phyloP scores from a whole-genome alignment of 306 rosid genomes.

The Pyrus betulifolia region DNA sequence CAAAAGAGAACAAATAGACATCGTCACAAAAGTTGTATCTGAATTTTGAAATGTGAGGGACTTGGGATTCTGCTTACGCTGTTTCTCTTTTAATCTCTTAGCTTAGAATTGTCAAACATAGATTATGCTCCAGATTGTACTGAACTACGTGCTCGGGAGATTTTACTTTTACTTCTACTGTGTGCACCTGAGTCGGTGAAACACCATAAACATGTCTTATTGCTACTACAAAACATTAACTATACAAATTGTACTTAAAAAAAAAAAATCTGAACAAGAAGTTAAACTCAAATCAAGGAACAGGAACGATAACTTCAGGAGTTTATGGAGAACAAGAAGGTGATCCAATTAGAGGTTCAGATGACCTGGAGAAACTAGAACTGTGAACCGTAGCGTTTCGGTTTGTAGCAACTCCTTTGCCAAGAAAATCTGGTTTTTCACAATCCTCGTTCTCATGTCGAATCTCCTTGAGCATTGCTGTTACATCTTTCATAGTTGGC shows the following conservation, averaged over 20 bases:
- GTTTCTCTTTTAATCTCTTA: not conserved
- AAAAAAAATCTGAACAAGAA: constrained; percentile 2
- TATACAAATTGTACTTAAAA: constrained; percentile 30
- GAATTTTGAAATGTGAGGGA: not conserved
- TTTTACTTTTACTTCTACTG: not conserved
- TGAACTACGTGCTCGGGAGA: not conserved
- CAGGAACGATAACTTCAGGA: constrained; percentile 12
- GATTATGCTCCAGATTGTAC: no score
- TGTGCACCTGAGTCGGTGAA: not conserved
- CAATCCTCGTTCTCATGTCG: constrained; percentile 51
- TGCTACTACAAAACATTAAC: constrained; percentile 23
- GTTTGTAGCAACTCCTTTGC: constrained; percentile 36
- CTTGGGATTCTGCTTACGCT: not conserved
- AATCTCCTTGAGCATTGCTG: constrained; percentile 91
- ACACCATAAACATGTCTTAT: constrained; percentile 9
- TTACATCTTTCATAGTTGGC: constrained; percentile 84
- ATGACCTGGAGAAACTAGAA: constrained; percentile 88
- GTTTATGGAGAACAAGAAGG: constrained; percentile 41
- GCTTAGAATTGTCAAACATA: not conserved
- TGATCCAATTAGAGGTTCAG: constrained; percentile 67
- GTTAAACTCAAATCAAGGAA: constrained; percentile 11
- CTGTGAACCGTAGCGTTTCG: constrained; percentile 58
- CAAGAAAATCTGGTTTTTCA: constrained; percentile 48
- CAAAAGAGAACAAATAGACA: not conserved
- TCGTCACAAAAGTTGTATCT: not conserved